These are phyloP conservation scores for Lachnellula willkommii DNA, from an alignment of 2,329 filamentous ascomycete genomes.

Conservation along the genomic window DNA sequence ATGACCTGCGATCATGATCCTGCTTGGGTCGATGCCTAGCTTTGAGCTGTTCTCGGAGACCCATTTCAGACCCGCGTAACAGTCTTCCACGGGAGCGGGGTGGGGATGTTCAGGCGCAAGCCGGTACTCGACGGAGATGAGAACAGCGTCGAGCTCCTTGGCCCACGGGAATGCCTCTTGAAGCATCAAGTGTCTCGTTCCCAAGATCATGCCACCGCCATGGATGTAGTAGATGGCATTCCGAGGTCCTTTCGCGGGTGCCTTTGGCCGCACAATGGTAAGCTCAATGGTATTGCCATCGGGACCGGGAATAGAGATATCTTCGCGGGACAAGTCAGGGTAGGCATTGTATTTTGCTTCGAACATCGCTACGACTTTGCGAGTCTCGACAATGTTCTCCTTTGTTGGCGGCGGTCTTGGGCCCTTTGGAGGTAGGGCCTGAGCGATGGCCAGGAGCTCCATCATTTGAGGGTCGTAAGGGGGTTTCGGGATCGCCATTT, in stretches of 20 bases:
- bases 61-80: slow-evolving; percentile 50
- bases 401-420: not conserved
- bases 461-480: slow-evolving; percentile 1
- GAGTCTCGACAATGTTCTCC: not conserved
- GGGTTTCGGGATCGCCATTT: not conserved
- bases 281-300: slow-evolving; percentile 7
- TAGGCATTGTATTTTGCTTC: not conserved
- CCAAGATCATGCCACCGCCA: slow-evolving; percentile 38
- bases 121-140: slow-evolving; percentile 35
- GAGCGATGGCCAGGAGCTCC: not conserved
- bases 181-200: slow-evolving; percentile 17
- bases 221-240: slow-evolving; percentile 42
- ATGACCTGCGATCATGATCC: slow-evolving; percentile 49
- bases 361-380: not conserved
- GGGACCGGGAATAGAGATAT: slow-evolving; percentile 5
- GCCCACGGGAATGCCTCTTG: slow-evolving; percentile 42
- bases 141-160: slow-evolving; percentile 40
- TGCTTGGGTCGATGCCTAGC: slow-evolving; percentile 41
- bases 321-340: slow-evolving; percentile 6
- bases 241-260: not conserved
- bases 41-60: slow-evolving; percentile 27
- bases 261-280: slow-evolving; percentile 5
- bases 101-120: slow-evolving; percentile 13
- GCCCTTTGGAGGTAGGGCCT: not conserved
- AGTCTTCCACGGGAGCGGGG: slow-evolving; percentile 11